Base-by-base conservation (phyloP, 164 flowering plant species). In the Sedum album region DNA sequence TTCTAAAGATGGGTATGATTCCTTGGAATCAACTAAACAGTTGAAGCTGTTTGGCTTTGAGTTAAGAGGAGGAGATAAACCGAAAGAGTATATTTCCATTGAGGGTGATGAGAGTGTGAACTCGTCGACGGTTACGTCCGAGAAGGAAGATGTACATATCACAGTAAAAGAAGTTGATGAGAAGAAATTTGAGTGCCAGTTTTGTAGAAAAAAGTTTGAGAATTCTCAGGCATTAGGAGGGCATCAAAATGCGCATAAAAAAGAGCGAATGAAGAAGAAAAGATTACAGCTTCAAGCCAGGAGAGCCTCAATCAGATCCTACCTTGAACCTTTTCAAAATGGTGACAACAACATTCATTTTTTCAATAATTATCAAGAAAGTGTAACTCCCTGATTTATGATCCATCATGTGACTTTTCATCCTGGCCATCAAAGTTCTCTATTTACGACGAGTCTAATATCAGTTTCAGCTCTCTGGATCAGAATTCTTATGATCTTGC, bases 171-270 rank as follows among this genome's bases (percentile, higher is more conserved):
- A 44, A 0, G 74, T 66, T n/a, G 31, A 66, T 44, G 76, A 73
- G 31, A 93, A 80, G 84, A 88, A 82, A 72, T 88, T 84, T 46
- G 89, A 84, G 74, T 93, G 98, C 71, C 90, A 86, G 49, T 93
- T 80, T 61, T 93, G 98, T 72, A 78, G 73, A 72, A 93, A 90
- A 75, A 89, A 78, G 63, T 93, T 93, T 53, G 84, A 85, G 4
- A 93, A 88, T 69, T 90, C 98, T 11, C 98, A 93, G 69, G 98
- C 98, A 0, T 74, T 93, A 60, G 98, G 98, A 0, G 98, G 98
- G n/a, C 98, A 93, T 72, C 98, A 93, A 76, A 93, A 93, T 79
- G 98, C 98, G 15, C 98, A 93, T 73, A 93, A 93, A 73, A 93
- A 93, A 76, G 98, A 93, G 76, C 84, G 96, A 46, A 60, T 87